Evolutionary conservation across 2,329 filamentous ascomycete species (phyloP).

Genomic region (Monosporascus sp.): DNA sequence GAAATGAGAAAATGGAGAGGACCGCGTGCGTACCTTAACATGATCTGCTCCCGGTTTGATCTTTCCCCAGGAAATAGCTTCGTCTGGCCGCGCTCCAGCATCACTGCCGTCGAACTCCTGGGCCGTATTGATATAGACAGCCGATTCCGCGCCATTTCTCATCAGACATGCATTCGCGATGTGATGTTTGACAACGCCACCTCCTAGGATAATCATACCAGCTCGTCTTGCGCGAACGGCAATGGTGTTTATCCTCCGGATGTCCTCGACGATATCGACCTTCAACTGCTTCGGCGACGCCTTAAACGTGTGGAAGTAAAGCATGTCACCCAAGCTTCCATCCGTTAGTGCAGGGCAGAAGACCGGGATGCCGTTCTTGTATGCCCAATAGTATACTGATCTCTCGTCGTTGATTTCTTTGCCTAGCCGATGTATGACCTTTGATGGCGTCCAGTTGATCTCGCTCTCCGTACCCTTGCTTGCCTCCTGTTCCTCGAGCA

Average conservation of each 20-base stretch:
- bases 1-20: background rate
- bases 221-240: constrained; percentile 80
- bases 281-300: constrained; percentile 73
- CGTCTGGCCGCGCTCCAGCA: constrained; percentile 88
- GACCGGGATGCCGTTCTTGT: constrained; percentile 92
- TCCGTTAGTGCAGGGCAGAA: constrained; percentile 97
- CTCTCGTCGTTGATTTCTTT: constrained; percentile 90
- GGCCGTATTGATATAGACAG: constrained; percentile 95
- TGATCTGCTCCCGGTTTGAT: constrained; percentile 84
- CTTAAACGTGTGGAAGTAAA: constrained; percentile 98
- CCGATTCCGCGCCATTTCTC: constrained; percentile 94
- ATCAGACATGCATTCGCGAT: constrained; percentile 97
- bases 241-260: constrained; percentile 87
- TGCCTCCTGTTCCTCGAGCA: constrained; percentile 90
- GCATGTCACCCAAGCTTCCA: constrained; percentile 92
- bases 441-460: constrained; percentile 89
- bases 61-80: constrained; percentile 98
- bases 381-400: constrained; percentile 96
- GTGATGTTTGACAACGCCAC: constrained; percentile 95
- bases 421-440: constrained; percentile 82
- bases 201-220: constrained; percentile 93
- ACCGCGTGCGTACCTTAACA: constrained; percentile 65
- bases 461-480: constrained; percentile 60
- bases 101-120: constrained; percentile 98
- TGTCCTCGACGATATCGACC: constrained; percentile 90